Percentiles rank a stretch among this genome's conserved stretches.
These are phyloP conservation scores for Sclerospora graminicola DNA, from an alignment of 352 stramenopile genomes.

Conservation along the genomic window DNA sequence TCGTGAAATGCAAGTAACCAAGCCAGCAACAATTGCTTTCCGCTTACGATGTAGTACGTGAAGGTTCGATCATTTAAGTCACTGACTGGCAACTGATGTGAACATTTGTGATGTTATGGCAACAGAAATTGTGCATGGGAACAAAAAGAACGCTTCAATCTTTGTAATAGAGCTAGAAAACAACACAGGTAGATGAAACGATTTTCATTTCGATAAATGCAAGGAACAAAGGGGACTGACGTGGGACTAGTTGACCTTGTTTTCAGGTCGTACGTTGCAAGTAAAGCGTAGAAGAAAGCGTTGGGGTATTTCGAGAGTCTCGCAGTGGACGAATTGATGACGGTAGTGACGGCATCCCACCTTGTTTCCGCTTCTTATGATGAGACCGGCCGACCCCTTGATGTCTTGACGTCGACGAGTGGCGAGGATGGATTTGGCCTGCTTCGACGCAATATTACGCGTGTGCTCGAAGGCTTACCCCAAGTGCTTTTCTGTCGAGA, in stretches of 20 bases:
- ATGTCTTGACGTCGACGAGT: slow-evolving; percentile 39
- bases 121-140: slow-evolving; percentile 60
- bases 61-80: too few relatives aligned
- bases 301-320: slow-evolving; percentile 56
- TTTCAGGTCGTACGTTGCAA: slow-evolving; percentile 68
- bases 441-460: slow-evolving; percentile 56
- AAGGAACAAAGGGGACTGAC: background rate
- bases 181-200: slow-evolving; percentile 27
- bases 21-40: slow-evolving; percentile 23
- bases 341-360: slow-evolving; percentile 16
- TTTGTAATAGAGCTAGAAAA: slow-evolving; percentile 61
- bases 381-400: slow-evolving; percentile 3
- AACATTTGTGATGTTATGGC: background rate
- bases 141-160: slow-evolving; percentile 69
- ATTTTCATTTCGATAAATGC: background rate
- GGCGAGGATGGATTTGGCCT: slow-evolving; percentile 74
- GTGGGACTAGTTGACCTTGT: slow-evolving; percentile 34
- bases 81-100: background rate
- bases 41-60: slow-evolving; percentile 46
- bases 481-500: slow-evolving; percentile 24
- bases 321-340: slow-evolving; percentile 33
- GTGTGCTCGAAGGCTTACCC: slow-evolving; percentile 57
- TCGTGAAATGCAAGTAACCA: slow-evolving; percentile 41
- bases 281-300: slow-evolving; percentile 78
- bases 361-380: slow-evolving; percentile 9